phyloP scores from a whole-genome alignment of 2,329 filamentous ascomycete genomes.

The Epichloe brachyelytri region DNA sequence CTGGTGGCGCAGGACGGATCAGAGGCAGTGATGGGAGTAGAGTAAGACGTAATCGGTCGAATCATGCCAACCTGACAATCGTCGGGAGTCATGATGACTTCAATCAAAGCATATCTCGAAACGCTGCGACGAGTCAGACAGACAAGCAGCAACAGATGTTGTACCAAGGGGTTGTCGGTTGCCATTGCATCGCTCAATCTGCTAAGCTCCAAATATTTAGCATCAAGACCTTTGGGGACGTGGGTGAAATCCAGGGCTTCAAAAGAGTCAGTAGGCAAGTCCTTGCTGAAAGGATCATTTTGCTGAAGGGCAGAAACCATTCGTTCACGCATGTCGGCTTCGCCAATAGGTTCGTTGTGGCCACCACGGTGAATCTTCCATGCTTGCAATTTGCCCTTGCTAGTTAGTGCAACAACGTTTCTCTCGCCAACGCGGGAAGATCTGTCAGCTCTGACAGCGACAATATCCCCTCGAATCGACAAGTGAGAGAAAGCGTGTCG shows the following conservation, averaged over 20 bases:
- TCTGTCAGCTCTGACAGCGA: slow-evolving; percentile 63
- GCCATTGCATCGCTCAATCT: slow-evolving; percentile 36
- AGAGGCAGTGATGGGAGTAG: slow-evolving; percentile 33
- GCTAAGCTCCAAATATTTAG: slow-evolving; percentile 36
- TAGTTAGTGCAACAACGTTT: slow-evolving; percentile 67
- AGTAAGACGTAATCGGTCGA: slow-evolving; percentile 54
- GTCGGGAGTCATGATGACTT: slow-evolving; percentile 47
- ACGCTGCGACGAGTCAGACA: slow-evolving; percentile 38
- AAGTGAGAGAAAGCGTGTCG: slow-evolving; percentile 61
- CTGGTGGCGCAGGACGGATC: slow-evolving; percentile 23
- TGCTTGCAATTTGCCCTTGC: slow-evolving; percentile 63
- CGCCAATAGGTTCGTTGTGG: slow-evolving; percentile 60
- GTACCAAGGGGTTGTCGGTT: slow-evolving; percentile 36
- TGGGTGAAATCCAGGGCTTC: slow-evolving; percentile 73
- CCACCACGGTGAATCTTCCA: slow-evolving; percentile 88
- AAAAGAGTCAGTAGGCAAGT: slow-evolving; percentile 44
- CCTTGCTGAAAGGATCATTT: slow-evolving; percentile 33
- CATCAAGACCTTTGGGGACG: slow-evolving; percentile 39
- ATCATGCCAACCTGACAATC: slow-evolving; percentile 48
- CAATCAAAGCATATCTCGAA: slow-evolving; percentile 62
- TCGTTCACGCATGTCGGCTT: slow-evolving; percentile 55
- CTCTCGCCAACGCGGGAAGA: slow-evolving; percentile 67
- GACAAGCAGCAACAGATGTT: slow-evolving; percentile 50
- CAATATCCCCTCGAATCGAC: slow-evolving; percentile 62
- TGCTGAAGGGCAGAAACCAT: slow-evolving; percentile 50